Conservation (phyloP, 2,329 filamentous ascomycete genomes). For the Volutella citrinella region DNA sequence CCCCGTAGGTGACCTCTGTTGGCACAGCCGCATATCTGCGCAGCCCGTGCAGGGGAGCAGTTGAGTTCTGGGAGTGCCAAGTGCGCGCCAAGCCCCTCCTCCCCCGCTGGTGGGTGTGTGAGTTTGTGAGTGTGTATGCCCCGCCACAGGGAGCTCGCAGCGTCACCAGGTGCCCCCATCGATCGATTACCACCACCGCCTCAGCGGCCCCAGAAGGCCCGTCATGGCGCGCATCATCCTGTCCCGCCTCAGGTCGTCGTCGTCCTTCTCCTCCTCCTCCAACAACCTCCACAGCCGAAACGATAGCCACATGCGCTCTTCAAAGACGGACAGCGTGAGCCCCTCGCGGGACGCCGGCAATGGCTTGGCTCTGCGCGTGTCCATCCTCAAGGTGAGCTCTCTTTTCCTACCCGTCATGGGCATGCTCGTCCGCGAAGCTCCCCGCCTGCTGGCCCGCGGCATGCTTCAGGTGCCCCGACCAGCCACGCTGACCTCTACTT, state of each 20-base stretch:
- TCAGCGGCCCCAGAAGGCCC: too few relatives aligned
- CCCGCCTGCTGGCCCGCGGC: background rate
- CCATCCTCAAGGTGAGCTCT: slow-evolving; percentile 46
- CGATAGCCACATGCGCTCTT: slow-evolving; percentile 41
- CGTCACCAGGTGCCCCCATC: too few relatives aligned
- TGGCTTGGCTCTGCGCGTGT: slow-evolving; percentile 51
- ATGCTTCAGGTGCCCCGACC: background rate
- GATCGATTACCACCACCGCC: too few relatives aligned
- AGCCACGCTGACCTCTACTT: background rate
- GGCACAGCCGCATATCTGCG: too few relatives aligned
- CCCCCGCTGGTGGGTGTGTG: too few relatives aligned
- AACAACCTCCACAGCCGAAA: slow-evolving; percentile 19
- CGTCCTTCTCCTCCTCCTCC: slow-evolving; percentile 36
- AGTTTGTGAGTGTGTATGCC: too few relatives aligned
- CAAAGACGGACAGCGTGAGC: slow-evolving; percentile 42
- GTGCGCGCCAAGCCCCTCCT: too few relatives aligned
- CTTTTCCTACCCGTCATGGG: background rate
- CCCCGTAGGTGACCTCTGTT: too few relatives aligned
- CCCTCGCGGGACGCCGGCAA: slow-evolving; percentile 31
- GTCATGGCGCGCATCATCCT: slow-evolving; percentile 58
- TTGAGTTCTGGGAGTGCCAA: too few relatives aligned
- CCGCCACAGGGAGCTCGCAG: too few relatives aligned
- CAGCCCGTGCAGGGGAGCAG: too few relatives aligned
- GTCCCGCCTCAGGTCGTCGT: slow-evolving; percentile 46
- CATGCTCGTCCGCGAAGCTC: too few relatives aligned